Conservation (phyloP, 495 filamentous ascomycete genomes). For the Aspergillus bertholletiae region DNA sequence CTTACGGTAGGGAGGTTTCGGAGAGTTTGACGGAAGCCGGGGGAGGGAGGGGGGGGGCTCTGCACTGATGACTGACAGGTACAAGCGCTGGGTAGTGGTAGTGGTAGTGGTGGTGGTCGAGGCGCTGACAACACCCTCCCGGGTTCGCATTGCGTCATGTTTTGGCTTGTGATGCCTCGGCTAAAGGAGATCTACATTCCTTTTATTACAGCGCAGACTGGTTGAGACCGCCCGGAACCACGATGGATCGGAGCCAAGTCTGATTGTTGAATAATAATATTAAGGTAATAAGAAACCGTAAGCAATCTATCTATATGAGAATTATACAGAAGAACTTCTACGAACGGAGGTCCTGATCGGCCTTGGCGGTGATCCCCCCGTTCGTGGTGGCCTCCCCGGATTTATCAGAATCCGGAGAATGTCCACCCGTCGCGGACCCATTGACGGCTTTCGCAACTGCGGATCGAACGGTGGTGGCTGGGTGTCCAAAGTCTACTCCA, state of each 20-base stretch:
- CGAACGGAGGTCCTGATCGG: background rate
- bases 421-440: background rate
- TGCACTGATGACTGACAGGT: no score
- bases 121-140: no score
- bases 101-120: no score
- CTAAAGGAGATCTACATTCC: background rate
- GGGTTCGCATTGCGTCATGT: background rate
- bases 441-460: conserved; percentile 4
- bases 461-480: background rate
- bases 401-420: background rate
- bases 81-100: background rate
- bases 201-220: no score
- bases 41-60: background rate
- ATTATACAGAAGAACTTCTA: conserved; percentile 12
- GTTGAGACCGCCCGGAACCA: no score
- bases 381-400: background rate
- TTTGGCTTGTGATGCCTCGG: conserved; percentile 19
- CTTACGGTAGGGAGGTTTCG: conserved; percentile 1
- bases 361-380: background rate
- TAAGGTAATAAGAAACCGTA: background rate
- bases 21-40: background rate
- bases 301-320: conserved; percentile 14
- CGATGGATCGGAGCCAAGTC: no score
- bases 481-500: conserved; percentile 67
- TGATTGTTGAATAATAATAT: conserved; percentile 1